Conservation (phyloP, 371 early-diverging fungal species). For the Mucor indicus region DNA sequence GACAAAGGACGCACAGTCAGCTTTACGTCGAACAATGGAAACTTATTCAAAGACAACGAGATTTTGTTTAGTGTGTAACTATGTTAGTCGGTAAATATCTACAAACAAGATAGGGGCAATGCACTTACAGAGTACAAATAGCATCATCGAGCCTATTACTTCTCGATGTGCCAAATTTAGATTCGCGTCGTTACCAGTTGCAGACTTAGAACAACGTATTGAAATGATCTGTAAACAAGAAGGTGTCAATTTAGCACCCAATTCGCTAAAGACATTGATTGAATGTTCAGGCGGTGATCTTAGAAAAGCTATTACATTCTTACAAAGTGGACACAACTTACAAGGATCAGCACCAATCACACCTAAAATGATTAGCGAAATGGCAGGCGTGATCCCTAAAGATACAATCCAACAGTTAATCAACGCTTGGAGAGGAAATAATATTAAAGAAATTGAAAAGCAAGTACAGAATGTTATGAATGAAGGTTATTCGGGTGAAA, state of each 20-base stretch:
- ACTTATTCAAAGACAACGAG: slow-evolving; percentile 93
- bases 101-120: slow-evolving; percentile 12
- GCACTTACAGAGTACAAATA: slow-evolving; percentile 16
- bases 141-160: slow-evolving; percentile 94
- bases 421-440: slow-evolving; percentile 40
- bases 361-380: slow-evolving; percentile 63
- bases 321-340: slow-evolving; percentile 83
- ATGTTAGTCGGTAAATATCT: slow-evolving; percentile 73
- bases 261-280: slow-evolving; percentile 76
- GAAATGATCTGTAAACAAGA: slow-evolving; percentile 69
- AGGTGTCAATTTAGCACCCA: slow-evolving; percentile 48
- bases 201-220: slow-evolving; percentile 56
- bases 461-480: slow-evolving; percentile 54
- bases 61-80: slow-evolving; percentile 99
- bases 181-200: slow-evolving; percentile 77
- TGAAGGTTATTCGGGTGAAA: slow-evolving; percentile 77
- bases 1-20: slow-evolving; percentile 98
- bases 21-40: slow-evolving; percentile 99
- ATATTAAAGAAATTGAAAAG: slow-evolving; percentile 40
- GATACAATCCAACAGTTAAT: slow-evolving; percentile 55
- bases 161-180: slow-evolving; percentile 97
- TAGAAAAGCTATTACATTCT: slow-evolving; percentile 86
- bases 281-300: slow-evolving; percentile 87
- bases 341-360: slow-evolving; percentile 51
- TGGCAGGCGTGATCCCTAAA: slow-evolving; percentile 77